Base-by-base conservation (phyloP, 345 rosid species). In the Chamaenerion angustifolium region DNA sequence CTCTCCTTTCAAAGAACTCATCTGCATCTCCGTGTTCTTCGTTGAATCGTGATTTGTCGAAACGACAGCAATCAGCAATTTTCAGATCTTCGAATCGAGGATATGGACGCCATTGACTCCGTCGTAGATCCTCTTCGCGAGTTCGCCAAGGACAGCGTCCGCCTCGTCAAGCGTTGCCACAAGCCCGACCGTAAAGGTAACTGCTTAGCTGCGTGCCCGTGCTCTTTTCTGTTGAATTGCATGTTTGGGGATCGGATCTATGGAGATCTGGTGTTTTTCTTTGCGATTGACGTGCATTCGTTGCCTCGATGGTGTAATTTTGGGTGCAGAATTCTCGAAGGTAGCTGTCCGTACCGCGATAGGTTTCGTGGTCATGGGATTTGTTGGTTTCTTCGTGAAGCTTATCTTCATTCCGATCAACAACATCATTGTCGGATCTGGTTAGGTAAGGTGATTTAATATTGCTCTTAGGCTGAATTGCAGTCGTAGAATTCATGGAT, bases 351-450 rank as follows among this genome's bases (percentile, higher is more conserved):
- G 87, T 68, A 81, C 85, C 8, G 89, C 94, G 43, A 74, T 87
- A 45, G 96, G 96, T 6, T 83, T 87, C 52, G 94, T 79, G 45
- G 94, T 79, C 62, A 83, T 83, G 94, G 87, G 96, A 40, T 83
- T 87, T 48, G 94, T 81, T 3, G 96, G 90, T 0, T 87, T 81
- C 75, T 80, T 83, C 61, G 89, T 83, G 49, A 87, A 87, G 69
- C 66, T 81, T 51, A 74, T 83, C 57, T 83, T 81, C 69, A 83
- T 87, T 58, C 96, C 96, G 37, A 79, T 87, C 67, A 87, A 83
- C 80, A 87, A 81, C 77, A 83, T 87, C 57, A 81, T 87, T 18
- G 85, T 87, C 52, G 89, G 89, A 16, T 65, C 89, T 59, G 11
- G 64, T 66, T 83, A 82, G 82, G 70, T 52, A 12, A 15, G 50